phyloP scores from a whole-genome alignment of 768 basidiomycete species.

The Steccherinum ochraceum region DNA sequence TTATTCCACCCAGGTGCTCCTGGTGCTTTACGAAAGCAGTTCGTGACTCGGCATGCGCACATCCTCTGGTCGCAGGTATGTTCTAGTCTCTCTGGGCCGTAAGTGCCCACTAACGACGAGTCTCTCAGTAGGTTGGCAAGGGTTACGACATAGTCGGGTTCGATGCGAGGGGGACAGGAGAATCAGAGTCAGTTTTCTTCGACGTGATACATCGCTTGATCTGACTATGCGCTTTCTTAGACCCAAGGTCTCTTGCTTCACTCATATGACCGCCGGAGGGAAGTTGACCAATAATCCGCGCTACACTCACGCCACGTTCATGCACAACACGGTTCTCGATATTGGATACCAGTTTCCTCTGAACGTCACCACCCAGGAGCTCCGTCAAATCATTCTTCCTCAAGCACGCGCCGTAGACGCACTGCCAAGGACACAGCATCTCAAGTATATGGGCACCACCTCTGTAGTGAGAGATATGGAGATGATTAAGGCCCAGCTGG shows the following conservation, averaged over 20 bases:
- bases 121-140: constrained; percentile 14
- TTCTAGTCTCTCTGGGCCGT: background rate
- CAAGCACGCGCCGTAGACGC: constrained; percentile 19
- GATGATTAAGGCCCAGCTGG: constrained; percentile 18
- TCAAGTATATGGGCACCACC: constrained; percentile 26
- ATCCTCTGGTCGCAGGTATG: constrained; percentile 12
- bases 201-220: background rate
- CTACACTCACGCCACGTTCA: constrained; percentile 19
- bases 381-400: constrained; percentile 15
- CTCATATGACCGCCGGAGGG: constrained; percentile 3
- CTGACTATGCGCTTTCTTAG: constrained; percentile 5
- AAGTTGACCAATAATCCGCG: constrained; percentile 11
- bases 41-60: constrained; percentile 7
- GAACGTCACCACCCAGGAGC: constrained; percentile 16
- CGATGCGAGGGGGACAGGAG: constrained; percentile 26
- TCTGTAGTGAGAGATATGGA: constrained; percentile 28
- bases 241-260: constrained; percentile 22
- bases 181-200: constrained; percentile 19
- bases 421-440: constrained; percentile 17
- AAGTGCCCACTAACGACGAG: background rate
- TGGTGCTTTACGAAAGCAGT: constrained; percentile 11
- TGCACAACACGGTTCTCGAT: constrained; percentile 19
- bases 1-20: constrained; percentile 28
- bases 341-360: constrained; percentile 18
- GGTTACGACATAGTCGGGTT: constrained; percentile 24